A percentile compares a stretch with the other conserved stretches of the same genome.
phyloP scores from a whole-genome alignment of 2,329 filamentous ascomycete species.

The Metarhizium brunneum region DNA sequence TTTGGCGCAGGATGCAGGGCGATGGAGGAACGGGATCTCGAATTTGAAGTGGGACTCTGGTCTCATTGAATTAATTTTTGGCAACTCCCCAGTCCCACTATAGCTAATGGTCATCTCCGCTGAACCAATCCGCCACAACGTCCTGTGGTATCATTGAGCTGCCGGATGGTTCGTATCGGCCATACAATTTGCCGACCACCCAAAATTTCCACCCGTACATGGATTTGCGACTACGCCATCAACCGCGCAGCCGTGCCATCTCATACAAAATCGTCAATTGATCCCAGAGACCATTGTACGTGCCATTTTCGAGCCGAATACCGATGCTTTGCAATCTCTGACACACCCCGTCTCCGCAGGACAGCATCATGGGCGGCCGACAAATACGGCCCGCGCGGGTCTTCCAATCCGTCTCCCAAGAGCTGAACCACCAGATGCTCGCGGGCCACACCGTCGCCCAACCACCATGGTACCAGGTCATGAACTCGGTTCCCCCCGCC shows the following conservation, averaged over 20 bases:
- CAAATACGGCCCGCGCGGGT: slow-evolving; percentile 38
- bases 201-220: slow-evolving; percentile 9
- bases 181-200: slow-evolving; percentile 14
- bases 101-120: neutral
- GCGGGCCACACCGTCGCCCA: slow-evolving; percentile 21
- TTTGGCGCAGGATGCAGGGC: neutral
- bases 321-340: neutral
- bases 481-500: slow-evolving; percentile 46
- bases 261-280: neutral
- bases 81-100: neutral
- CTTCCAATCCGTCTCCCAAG: slow-evolving; percentile 33
- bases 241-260: neutral
- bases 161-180: slow-evolving; percentile 3
- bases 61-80: neutral
- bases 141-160: neutral
- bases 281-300: neutral
- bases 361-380: slow-evolving; percentile 28
- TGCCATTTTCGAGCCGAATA: neutral
- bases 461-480: slow-evolving; percentile 41
- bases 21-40: neutral
- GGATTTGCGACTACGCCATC: slow-evolving; percentile 2
- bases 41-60: no score
- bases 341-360: neutral
- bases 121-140: neutral
- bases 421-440: slow-evolving; percentile 33